A percentile compares a stretch with the other conserved stretches of the same genome.
Conservation (phyloP, 345 rosid genomes). For the Laguncularia racemosa region DNA sequence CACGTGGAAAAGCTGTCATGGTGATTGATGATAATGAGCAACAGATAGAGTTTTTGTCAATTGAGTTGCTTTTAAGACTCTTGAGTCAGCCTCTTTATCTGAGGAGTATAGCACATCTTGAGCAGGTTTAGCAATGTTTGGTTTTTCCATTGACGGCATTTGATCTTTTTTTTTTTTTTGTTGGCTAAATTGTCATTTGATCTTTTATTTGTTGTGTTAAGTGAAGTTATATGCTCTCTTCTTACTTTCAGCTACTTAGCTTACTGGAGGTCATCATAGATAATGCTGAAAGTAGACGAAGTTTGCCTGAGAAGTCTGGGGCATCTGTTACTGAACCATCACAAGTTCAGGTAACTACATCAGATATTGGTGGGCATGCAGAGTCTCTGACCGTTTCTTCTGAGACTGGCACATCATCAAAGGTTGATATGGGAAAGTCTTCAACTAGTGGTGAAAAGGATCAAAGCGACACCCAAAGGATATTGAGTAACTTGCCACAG, state of each 20-base stretch:
- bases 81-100: slow-evolving; percentile 83
- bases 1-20: slow-evolving; percentile 68
- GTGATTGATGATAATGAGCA: slow-evolving; percentile 42
- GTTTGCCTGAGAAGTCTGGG: slow-evolving; percentile 37
- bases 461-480: slow-evolving; percentile 51
- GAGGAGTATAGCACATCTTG: slow-evolving; percentile 95
- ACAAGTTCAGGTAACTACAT: slow-evolving; percentile 23
- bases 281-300: slow-evolving; percentile 53
- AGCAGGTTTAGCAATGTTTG: slow-evolving; percentile 50
- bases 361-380: slow-evolving; percentile 30
- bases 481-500: slow-evolving; percentile 66
- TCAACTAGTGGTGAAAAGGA: slow-evolving; percentile 31
- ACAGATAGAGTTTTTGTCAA: slow-evolving; percentile 43
- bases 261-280: slow-evolving; percentile 83
- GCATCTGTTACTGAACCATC: slow-evolving; percentile 29
- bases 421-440: slow-evolving; percentile 29
- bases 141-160: not conserved
- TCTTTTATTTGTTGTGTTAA: not conserved
- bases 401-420: slow-evolving; percentile 26
- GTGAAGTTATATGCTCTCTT: slow-evolving; percentile 6
- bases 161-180: too few species aligned
- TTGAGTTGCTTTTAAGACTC: slow-evolving; percentile 80
- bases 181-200: too few species aligned
- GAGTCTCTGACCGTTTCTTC: slow-evolving; percentile 34
- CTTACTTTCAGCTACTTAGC: slow-evolving; percentile 63